Base-by-base conservation (phyloP, 2,329 filamentous ascomycete genomes). In the Ophiocordyceps camponoti-rufipedis region DNA sequence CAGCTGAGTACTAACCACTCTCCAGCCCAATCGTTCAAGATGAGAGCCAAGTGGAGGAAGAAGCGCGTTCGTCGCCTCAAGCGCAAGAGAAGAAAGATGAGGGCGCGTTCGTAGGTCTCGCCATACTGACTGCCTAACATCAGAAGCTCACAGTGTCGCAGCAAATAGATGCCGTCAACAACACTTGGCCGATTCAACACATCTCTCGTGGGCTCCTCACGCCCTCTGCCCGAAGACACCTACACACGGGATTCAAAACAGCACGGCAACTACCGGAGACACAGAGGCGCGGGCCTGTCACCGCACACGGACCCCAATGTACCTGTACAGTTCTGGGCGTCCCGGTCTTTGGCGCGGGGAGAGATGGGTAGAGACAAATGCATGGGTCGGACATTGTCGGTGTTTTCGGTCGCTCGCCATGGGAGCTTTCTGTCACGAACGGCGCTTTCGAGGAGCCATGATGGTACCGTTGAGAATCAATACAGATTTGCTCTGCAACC, bases 31-130 rank as follows among this genome's bases (percentile, higher is more conserved):
- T 40, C 45, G 65, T 70, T 71, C 72, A 78, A 71, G 71, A 78
- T 80, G 76, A 75, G 89, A 91, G 88, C 87, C 67, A 96, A 96
- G 79, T 96, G 91, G 91, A 91, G 89, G 79, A 98, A 98, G 85
- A 98, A 98, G 89, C 80, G 91, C 70, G 88, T 94, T 74, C 80
- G 91, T 64, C 82, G 91, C 72, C 86, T 98, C 71, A 96, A 96
- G 84, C 83, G 88, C 68, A 98, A 98, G 88, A 87, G 91, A 76
- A 93, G 91, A 87, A 98, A 98, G 89, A 94, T 91, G 74, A 81
- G 91, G 69, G 91, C 89, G 63, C 75, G 91, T 75, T 88, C 81
- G 91, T 96, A 78, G 78, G 87, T 73, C 33, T 18, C n/a, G 14
- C 16, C 18, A 40, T 35, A 10, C 1, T 23, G 19, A 18, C 19